phyloP scores from a whole-genome alignment of 305 asterid genomes.

The Fraxinus sp. region DNA sequence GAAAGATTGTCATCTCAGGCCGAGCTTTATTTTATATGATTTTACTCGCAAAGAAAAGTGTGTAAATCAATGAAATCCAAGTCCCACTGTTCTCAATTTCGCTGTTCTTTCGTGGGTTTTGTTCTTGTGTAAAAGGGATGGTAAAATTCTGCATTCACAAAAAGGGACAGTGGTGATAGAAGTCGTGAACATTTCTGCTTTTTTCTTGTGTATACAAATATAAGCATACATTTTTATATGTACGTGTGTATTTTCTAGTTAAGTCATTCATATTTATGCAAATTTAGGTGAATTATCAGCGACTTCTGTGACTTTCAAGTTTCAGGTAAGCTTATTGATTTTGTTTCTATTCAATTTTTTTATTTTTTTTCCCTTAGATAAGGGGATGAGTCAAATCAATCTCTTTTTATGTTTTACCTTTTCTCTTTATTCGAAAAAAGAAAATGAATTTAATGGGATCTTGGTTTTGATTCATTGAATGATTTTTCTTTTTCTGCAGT shows the following conservation, averaged over 20 bases:
- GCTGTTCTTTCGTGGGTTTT: neutral
- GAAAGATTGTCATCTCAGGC: neutral
- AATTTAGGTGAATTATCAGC: constrained; percentile 18
- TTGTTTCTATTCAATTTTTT: neutral
- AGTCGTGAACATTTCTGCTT: neutral
- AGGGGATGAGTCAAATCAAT: constrained; percentile 33
- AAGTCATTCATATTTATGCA: neutral
- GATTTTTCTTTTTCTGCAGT: neutral
- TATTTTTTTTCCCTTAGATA: neutral
- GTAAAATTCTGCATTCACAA: neutral
- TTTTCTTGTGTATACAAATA: neutral
- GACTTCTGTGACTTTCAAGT: constrained; percentile 27
- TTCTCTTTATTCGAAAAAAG: constrained; percentile 23
- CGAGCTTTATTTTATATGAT: neutral
- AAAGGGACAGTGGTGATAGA: neutral
- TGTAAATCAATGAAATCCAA: constrained; percentile 18
- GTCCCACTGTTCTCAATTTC: constrained; percentile 14
- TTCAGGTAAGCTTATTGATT: constrained; percentile 28
- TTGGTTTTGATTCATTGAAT: constrained; percentile 19
- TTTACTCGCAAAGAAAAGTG: constrained; percentile 22
- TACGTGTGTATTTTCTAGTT: neutral
- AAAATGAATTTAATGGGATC: constrained; percentile 17
- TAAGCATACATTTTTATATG: neutral
- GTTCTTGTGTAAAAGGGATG: neutral
- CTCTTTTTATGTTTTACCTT: constrained; percentile 1